Evolutionary conservation across 1,139 yeast genomes (phyloP).

Genomic region (Debaryomyces singareniensis): DNA sequence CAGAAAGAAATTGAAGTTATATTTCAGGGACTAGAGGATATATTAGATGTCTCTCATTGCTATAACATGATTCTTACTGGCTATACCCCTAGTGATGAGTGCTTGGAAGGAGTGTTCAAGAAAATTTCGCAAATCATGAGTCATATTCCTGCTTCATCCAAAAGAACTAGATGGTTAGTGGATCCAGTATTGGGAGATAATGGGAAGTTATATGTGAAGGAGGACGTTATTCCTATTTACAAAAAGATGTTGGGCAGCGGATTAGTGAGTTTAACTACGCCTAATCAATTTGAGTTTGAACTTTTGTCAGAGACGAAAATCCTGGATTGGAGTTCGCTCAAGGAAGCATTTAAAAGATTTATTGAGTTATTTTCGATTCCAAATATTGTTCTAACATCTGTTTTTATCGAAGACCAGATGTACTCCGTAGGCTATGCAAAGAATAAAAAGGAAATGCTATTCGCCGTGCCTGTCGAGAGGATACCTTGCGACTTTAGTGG

Average conservation of each 20-base stretch:
- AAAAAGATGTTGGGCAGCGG: slow-evolving; percentile 20
- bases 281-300: slow-evolving; percentile 39
- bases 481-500: slow-evolving; percentile 37
- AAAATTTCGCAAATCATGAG: slow-evolving; percentile 6
- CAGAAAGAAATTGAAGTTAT: slow-evolving; percentile 16
- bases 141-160: slow-evolving; percentile 6
- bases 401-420: slow-evolving; percentile 21
- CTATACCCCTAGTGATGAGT: slow-evolving; percentile 57
- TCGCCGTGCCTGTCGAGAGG: slow-evolving; percentile 24
- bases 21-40: slow-evolving; percentile 18
- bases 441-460: slow-evolving; percentile 8
- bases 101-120: slow-evolving; percentile 40
- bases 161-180: slow-evolving; percentile 23
- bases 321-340: slow-evolving; percentile 15
- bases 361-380: slow-evolving; percentile 16
- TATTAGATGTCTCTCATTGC: slow-evolving; percentile 17
- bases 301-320: slow-evolving; percentile 19
- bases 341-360: slow-evolving; percentile 16
- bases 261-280: slow-evolving; percentile 27
- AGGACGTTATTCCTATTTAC: slow-evolving; percentile 25
- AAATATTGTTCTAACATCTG: slow-evolving; percentile 31
- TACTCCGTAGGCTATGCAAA: slow-evolving; percentile 27
- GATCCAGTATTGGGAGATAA: slow-evolving; percentile 40
- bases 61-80: slow-evolving; percentile 69
- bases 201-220: slow-evolving; percentile 31